These are phyloP conservation scores for Erythrobasidium hasegawianum DNA, from an alignment of 1,284 basidiomycete species.

Conservation along the genomic window DNA sequence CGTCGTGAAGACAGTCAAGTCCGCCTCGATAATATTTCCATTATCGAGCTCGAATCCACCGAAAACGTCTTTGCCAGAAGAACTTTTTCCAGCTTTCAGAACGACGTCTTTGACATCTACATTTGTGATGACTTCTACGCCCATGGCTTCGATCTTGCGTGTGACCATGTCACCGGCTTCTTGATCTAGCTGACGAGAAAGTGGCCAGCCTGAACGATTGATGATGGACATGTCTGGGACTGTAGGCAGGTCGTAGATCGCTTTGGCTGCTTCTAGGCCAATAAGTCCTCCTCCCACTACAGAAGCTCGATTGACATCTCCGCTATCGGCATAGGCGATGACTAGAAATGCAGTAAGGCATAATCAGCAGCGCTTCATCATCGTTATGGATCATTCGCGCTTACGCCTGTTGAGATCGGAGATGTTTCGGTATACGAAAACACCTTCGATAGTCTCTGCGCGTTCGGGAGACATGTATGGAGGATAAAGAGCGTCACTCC, in stretches of 20 bases:
- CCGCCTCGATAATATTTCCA: constrained; percentile 53
- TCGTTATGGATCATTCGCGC: too few relatives aligned
- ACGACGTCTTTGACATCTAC: constrained; percentile 55
- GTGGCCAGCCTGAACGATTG: constrained; percentile 61
- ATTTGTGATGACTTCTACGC: constrained; percentile 60
- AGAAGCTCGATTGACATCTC: constrained; percentile 55
- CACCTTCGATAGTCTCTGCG: constrained; percentile 54
- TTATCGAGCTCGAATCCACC: constrained; percentile 56
- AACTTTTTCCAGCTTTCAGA: constrained; percentile 45
- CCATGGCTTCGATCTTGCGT: constrained; percentile 62
- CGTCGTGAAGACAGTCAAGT: constrained; percentile 62
- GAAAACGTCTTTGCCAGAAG: constrained; percentile 51
- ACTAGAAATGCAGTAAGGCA: too few relatives aligned
- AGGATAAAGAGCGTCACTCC: constrained; percentile 65
- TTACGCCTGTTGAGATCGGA: constrained; percentile 57
- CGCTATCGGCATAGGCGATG: constrained; percentile 57
- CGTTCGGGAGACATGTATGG: constrained; percentile 57
- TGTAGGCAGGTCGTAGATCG: constrained; percentile 61
- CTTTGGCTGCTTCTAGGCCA: constrained; percentile 71
- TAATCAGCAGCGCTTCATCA: too few relatives aligned
- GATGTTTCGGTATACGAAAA: constrained; percentile 71
- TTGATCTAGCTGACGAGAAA: constrained; percentile 67
- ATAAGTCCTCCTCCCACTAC: constrained; percentile 70
- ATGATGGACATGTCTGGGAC: constrained; percentile 45
- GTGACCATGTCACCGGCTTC: constrained; percentile 67